Conservation (phyloP, 2,329 filamentous ascomycete species). For the Xylaria multiplex region DNA sequence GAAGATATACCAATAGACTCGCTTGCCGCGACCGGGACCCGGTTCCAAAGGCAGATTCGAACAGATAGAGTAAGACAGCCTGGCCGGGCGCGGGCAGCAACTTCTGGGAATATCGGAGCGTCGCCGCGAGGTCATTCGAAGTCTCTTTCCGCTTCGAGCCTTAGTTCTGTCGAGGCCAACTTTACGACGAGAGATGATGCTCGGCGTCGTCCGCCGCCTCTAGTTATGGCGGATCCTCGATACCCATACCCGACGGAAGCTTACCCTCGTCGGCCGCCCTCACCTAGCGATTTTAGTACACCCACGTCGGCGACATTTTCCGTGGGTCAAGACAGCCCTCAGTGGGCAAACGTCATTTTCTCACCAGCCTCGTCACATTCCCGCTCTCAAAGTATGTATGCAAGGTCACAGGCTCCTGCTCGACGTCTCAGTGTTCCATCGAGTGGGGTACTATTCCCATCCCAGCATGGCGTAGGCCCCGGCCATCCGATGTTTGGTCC, state of each 20-base stretch:
- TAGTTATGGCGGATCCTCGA: constrained; percentile 83
- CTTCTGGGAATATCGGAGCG: constrained; percentile 75
- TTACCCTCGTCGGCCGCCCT: constrained; percentile 72
- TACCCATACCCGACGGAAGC: constrained; percentile 71
- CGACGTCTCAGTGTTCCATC: constrained; percentile 87
- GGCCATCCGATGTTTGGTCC: constrained; percentile 66
- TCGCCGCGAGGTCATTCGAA: constrained; percentile 85
- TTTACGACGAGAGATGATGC: constrained; percentile 73
- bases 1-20: constrained; percentile 96
- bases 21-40: constrained; percentile 87
- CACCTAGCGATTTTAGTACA: constrained; percentile 80
- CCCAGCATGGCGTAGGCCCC: constrained; percentile 65
- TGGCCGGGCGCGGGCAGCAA: constrained; percentile 79
- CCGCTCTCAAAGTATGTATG: constrained; percentile 77
- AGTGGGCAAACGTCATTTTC: constrained; percentile 72
- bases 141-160: constrained; percentile 85
- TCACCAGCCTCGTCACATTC: constrained; percentile 79
- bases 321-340: constrained; percentile 78
- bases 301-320: constrained; percentile 87
- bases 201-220: constrained; percentile 78
- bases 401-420: constrained; percentile 71
- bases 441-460: constrained; percentile 77
- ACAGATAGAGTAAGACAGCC: constrained; percentile 84
- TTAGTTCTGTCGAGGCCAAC: constrained; percentile 74
- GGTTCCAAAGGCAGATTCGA: constrained; percentile 91